Conservation (phyloP, 805 yeast genomes). For the Pichia membranifaciens region DNA sequence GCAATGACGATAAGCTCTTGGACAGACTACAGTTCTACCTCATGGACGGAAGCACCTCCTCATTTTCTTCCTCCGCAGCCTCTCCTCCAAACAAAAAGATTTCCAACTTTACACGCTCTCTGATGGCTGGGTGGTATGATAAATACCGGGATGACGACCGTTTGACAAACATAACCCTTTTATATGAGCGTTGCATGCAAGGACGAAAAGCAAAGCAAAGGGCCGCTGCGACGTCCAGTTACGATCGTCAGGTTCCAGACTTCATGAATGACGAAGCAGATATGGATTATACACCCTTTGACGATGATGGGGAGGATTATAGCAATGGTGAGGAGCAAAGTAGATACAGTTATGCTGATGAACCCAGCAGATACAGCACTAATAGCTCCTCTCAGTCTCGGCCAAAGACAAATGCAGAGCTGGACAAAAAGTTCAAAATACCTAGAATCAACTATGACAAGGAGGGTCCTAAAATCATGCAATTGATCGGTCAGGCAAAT, state of each 20-base stretch:
- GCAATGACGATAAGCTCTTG: constrained; percentile 61
- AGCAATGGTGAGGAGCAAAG: too few species aligned
- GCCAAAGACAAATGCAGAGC: constrained; percentile 29
- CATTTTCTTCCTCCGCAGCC: background rate
- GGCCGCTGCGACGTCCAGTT: constrained; percentile 2
- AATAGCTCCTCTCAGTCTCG: background rate
- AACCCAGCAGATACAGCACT: background rate
- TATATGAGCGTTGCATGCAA: constrained; percentile 32
- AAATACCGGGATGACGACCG: constrained; percentile 48
- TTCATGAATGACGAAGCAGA: constrained; percentile 52
- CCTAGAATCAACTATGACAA: constrained; percentile 63
- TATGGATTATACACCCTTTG: constrained; percentile 31
- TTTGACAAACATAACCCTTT: constrained; percentile 41
- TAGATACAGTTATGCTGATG: background rate
- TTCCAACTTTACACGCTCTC: constrained; percentile 33
- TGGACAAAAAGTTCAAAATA: constrained; percentile 48
- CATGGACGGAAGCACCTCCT: constrained; percentile 25
- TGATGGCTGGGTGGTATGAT: constrained; percentile 63
- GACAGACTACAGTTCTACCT: constrained; percentile 54
- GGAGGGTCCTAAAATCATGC: constrained; percentile 67
- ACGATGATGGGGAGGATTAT: constrained; percentile 16
- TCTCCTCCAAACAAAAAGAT: constrained; percentile 6
- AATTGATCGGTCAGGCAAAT: constrained; percentile 67
- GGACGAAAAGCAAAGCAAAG: constrained; percentile 2
- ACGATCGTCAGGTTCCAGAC: constrained; percentile 26